Conservation (phyloP, 2,329 filamentous ascomycete species). For the Fusarium miscanthi region DNA sequence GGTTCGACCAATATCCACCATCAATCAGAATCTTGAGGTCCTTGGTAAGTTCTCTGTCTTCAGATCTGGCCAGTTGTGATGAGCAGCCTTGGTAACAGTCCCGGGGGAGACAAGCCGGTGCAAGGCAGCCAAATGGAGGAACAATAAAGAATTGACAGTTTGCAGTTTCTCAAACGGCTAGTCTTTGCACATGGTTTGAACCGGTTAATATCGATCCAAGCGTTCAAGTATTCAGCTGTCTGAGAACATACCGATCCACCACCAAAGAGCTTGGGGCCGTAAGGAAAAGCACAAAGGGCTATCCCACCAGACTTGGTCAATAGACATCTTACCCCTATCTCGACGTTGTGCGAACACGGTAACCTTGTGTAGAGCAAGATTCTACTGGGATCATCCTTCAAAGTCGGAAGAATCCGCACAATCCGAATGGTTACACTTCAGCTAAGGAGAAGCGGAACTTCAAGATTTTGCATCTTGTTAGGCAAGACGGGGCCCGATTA, state of each 20-base stretch:
- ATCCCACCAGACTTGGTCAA: not conserved
- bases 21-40: not conserved
- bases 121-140: not conserved
- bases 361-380: not conserved
- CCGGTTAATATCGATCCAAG: not conserved
- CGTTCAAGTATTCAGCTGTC: not conserved
- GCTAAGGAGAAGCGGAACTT: not conserved
- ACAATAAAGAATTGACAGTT: not conserved
- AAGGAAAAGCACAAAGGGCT: not conserved
- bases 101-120: not conserved
- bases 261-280: not conserved
- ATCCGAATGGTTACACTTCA: constrained; percentile 5
- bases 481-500: not conserved
- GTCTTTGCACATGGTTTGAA: not conserved
- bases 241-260: not conserved
- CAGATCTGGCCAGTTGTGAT: not conserved
- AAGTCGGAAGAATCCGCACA: not conserved
- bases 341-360: constrained; percentile 14
- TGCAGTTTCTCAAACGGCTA: not conserved
- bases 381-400: constrained; percentile 6
- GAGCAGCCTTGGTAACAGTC: not conserved
- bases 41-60: not conserved
- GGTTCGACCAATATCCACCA: constrained; percentile 7
- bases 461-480: not conserved
- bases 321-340: constrained; percentile 1